Percentiles rank a stretch among this genome's conserved stretches.
phyloP scores from a whole-genome alignment of 768 basidiomycete species.

The Phlegmacium glaucopus region DNA sequence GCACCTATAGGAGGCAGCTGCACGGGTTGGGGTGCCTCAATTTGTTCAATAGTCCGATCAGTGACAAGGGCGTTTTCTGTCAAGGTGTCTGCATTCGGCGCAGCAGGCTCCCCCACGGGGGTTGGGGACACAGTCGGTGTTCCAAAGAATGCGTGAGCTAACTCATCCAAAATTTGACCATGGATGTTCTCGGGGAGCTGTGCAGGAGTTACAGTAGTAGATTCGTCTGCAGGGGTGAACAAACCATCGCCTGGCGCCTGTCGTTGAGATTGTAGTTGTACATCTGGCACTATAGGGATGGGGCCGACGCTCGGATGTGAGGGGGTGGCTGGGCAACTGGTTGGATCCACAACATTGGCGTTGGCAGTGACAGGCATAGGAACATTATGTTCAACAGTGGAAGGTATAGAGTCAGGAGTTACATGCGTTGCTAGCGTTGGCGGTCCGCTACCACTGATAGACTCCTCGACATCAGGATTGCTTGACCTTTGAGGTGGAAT shows the following conservation, averaged over 20 bases:
- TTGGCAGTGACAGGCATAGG: constrained; percentile 42
- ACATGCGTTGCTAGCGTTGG: not conserved
- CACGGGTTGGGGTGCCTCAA: not conserved
- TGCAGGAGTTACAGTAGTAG: not conserved
- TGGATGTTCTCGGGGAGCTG: not conserved
- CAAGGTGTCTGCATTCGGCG: not conserved
- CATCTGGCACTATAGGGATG: constrained; percentile 18
- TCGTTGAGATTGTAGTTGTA: not conserved
- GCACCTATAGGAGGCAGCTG: not conserved
- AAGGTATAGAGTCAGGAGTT: not conserved
- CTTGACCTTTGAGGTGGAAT: too few relatives aligned
- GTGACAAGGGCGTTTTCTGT: too few relatives aligned
- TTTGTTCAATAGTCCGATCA: not conserved
- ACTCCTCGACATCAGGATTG: too few relatives aligned
- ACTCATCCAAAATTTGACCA: not conserved
- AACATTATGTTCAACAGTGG: constrained; percentile 7
- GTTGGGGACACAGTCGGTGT: not conserved
- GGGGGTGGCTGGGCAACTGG: constrained; percentile 14
- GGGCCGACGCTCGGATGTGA: constrained; percentile 1
- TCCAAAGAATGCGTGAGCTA: constrained; percentile 6
- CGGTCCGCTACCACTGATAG: not conserved
- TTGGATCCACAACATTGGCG: constrained; percentile 35
- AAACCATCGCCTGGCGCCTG: constrained; percentile 26
- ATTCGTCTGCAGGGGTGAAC: constrained; percentile 31
- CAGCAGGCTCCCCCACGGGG: not conserved